Base-by-base conservation (phyloP, 139 green algal species). In the Eudorina sp. region DNA sequence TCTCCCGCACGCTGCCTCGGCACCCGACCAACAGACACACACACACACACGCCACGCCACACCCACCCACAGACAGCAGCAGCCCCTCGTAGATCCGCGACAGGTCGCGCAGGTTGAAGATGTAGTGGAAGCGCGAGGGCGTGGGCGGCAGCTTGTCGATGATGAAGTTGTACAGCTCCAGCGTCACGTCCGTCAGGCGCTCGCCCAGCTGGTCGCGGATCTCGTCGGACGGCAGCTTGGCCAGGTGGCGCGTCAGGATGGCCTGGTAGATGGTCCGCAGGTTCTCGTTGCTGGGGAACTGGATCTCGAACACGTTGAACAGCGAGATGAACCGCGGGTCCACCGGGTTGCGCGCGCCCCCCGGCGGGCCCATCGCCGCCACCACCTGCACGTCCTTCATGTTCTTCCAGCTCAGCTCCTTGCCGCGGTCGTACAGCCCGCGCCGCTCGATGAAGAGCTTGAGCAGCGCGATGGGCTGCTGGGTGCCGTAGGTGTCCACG, bases 381-480 rank as follows among this genome's bases (percentile, higher is more conserved):
- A 98, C 91, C 83, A 97, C 81, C 90, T 96, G 92, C 72, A 97
- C 91, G 88, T 98, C 96, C 92, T 97, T 98, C 86, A 98, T 95
- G 90, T 97, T 96, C 92, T 97, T 97, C 96, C 96, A 98, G 89
- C 92, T 95, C 48, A 98, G 92, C 72, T 98, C 96, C 93, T 98
- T 98, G 82, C 95, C 96, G n/a, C 94, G 92, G 92, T 98, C 93
- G 83, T 97, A 97, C 95, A 94, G 45, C 79, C 96, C 94, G 76
- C 91, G 91, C 41, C 94, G 93, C 82, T 97, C 96, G 41, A 97
- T 94, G 84, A 97, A 94, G 9, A 96, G 91, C 92, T 97, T 98
- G 51, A 98, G 92, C 84, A 97, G 89, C 36, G 95, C 96, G 82
- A 97, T 97, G 81, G 96, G 95, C 91, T 97, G 95, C 92, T 97